Evolutionary conservation across 164 flowering plant genomes (phyloP).

Genomic region (Vitis rotundifolia): DNA sequence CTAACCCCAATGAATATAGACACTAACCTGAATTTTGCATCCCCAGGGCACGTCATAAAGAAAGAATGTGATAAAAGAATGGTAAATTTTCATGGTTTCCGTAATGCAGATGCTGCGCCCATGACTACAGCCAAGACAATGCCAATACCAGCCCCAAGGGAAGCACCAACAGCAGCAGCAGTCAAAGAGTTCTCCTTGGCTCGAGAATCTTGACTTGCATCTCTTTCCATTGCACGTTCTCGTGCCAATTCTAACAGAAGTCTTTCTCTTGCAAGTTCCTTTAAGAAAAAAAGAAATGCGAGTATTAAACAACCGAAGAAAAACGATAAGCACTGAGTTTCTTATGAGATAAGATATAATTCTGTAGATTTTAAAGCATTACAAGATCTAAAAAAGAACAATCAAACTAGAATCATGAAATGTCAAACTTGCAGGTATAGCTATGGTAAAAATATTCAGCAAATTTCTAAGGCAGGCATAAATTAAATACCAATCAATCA

Average conservation of each 20-base stretch:
- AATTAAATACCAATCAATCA: too few relatives aligned
- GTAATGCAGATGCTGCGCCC: constrained; percentile 97
- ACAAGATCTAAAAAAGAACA: too few relatives aligned
- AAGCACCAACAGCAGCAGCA: constrained; percentile 87
- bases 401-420: too few relatives aligned
- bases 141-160: constrained; percentile 89
- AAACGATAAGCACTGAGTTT: not conserved
- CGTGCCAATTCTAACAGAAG: constrained; percentile 58
- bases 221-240: constrained; percentile 48
- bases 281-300: not conserved
- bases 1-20: too few relatives aligned
- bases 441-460: too few relatives aligned
- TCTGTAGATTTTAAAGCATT: too few relatives aligned
- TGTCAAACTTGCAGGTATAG: too few relatives aligned
- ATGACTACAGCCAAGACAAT: constrained; percentile 83
- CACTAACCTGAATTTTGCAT: too few relatives aligned
- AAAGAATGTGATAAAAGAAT: not conserved
- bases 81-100: constrained; percentile 70
- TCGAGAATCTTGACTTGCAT: constrained; percentile 40
- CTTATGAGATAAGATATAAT: too few relatives aligned
- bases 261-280: constrained; percentile 81
- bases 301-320: not conserved
- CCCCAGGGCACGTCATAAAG: too few relatives aligned
- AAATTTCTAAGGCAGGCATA: too few relatives aligned
- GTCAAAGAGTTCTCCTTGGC: constrained; percentile 51